A percentile compares a stretch with the other conserved stretches of the same genome.
phyloP scores from a whole-genome alignment of 305 asterid genomes.

The Euphrasia arctica region DNA sequence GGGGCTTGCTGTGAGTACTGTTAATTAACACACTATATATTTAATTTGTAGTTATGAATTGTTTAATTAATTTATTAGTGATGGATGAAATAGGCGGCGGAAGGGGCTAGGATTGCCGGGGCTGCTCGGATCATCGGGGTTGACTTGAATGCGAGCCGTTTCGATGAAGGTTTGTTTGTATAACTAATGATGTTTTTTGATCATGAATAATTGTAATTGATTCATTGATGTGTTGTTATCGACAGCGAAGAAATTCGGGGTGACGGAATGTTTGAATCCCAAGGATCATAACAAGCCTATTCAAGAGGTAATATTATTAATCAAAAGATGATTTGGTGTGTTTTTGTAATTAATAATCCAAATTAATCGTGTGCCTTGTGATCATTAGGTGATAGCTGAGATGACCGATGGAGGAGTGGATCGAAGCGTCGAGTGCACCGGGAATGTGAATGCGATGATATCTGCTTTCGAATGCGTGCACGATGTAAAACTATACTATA shows the following conservation, averaged over 20 bases:
- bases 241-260: constrained; percentile 77
- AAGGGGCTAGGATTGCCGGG: constrained; percentile 56
- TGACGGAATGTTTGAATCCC: constrained; percentile 73
- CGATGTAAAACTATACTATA: constrained; percentile 41
- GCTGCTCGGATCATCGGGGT: constrained; percentile 77
- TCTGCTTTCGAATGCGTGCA: constrained; percentile 67
- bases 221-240: neutral
- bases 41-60: neutral
- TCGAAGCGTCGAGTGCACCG: constrained; percentile 54
- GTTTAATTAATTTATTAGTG: neutral
- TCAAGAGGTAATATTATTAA: constrained; percentile 54
- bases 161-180: constrained; percentile 43
- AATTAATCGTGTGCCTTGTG: too few species aligned
- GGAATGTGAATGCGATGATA: constrained; percentile 52
- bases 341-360: too few species aligned
- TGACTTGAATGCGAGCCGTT: constrained; percentile 58
- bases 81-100: constrained; percentile 44
- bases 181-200: neutral
- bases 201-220: neutral
- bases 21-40: too few species aligned
- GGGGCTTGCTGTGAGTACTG: constrained; percentile 70
- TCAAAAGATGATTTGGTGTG: too few species aligned
- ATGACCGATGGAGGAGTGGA: constrained; percentile 60
- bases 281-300: constrained; percentile 67
- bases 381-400: constrained; percentile 44